Base-by-base conservation (phyloP, 371 early-diverging fungal genomes). In the Mortierella sp. region DNA sequence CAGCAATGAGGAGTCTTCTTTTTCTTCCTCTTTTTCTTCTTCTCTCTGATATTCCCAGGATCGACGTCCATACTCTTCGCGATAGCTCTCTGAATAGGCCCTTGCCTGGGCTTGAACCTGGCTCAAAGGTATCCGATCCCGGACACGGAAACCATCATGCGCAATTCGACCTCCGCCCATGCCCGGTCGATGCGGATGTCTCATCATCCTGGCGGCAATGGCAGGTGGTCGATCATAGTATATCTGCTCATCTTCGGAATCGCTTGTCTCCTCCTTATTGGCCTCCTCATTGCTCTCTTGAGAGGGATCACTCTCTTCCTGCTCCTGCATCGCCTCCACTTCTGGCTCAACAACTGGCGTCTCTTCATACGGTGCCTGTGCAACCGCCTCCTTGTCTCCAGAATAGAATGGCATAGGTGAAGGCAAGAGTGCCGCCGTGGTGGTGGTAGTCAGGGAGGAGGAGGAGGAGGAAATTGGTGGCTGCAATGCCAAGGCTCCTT, bases 41-140 rank as follows among this genome's bases (percentile, higher is more conserved):
- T 43, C 43, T 1, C 18, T 43, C 46, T 15, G 7, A 1, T 51
- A n/a, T 5, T 50, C 45, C 45, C 59, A 18, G 28, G 15, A 9
- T 1, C 57, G 16, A 4, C 23, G 43, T 7, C 57, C 62, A 58
- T 30, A 56, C 50, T 64, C 62, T 5, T 46, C 50, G 9, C 66
- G 63, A 25, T 75, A 75, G 50, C 60, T 47, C 7, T 60, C 65
- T 12, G 77, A 71, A 21, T 60, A 63, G 30, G 65, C 58, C 47
- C 66, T 57, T 16, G 72, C 72, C 53, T 76, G 77, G 2, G 64
- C 62, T 23, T 76, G 75, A 19, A 46, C 75, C 9, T 45, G 60
- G 26, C 57, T n/a, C 7, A 75, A 47, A n/a, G 75, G 47, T 37
- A 66, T 70, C 12, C 48, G 58, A 6, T 53, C 71, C 6, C 59